Evolutionary conservation across 495 filamentous ascomycete genomes (phyloP), one percentile per base, ranked within the genome.

Genomic region (Penicillium odoratum): DNA sequence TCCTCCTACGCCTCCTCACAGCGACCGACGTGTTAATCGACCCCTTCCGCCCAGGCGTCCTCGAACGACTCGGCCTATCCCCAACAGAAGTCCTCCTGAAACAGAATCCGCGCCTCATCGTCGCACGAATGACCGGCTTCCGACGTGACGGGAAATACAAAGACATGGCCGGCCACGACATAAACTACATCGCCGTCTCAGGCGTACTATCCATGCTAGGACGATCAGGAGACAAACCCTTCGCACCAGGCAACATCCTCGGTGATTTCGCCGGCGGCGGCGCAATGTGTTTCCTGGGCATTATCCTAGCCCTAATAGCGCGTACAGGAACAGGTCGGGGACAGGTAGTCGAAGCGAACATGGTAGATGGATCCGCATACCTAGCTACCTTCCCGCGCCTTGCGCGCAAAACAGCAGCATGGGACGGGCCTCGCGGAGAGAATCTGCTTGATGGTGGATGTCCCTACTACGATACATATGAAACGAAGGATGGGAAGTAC

Each of bases 101-200:
- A 48, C 71, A 70, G 4, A 97, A 96, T 64, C 87, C 88, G n/a
- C 80, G 87, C 3, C 74, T 98, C 3, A 83, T 97, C 50, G 85
- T 95, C 44, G 91, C 82, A 5, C 88, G 93, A 15, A 83, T 97
- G 77, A 93, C 92, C 6, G 93, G 93, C 0, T 97, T 97, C 69
- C 81, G 93, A 5, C 82, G 92, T 26, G 90, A 93, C 65, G 92
- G 93, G 1, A 86, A 85, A 61, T 97, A 95, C 72, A 83, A 82
- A 43, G 65, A 78, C 57, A 97, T 96, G 92, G 93, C 93, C 0
- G 93, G 93, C n/a, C 93, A 98, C 63, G 93, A 98, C 68, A 97
- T 98, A 68, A 98, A 98, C 66, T 98, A 97, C 71, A 86, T 98
- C 25, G 89, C 93, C 34, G 90, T 96, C 0, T 89, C 88, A 1